Base-by-base conservation (phyloP, 2,329 filamentous ascomycete species). In the Ophiostoma fasciatum region DNA sequence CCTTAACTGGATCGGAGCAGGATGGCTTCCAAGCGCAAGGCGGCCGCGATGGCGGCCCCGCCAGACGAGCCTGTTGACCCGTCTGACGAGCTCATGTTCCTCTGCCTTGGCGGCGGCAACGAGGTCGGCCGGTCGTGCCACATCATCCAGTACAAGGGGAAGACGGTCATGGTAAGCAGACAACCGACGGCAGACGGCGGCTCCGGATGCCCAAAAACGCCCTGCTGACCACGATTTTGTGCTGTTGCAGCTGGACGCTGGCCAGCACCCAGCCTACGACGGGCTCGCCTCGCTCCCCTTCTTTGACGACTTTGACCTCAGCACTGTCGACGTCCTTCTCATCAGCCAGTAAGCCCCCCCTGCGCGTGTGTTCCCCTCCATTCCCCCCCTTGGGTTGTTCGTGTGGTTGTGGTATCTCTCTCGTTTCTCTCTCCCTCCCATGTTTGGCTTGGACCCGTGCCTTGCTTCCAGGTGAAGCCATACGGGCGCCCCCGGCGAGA, bases 61-160 rank as follows among this genome's bases (percentile, higher is more conserved):
- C 70, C 77, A 28, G 84, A 94, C 39, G 85, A 94, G 50, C 83
- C 85, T 1, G 79, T 93, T 40, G 88, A 96, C 50, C 85, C 90
- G 5, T 74, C 85, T 1, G 90, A 98, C 53, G 85, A 96, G 64
- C 72, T 98, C 40, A 82, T 85, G 62, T 98, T 98, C 51, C 71
- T 94, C 37, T 92, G 84, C 50, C 64, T 98, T 26, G 90, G 90
- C 42, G 90, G 90, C 42, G 90, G 90, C 47, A 96, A 94, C 57
- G 90, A 98, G 60, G 90, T 98, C 43, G 90, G 90, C 36, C 72
- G 90, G 46, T 96, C 90, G 46, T 96, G 90, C 58, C 90, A 98
- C 55, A 94, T 98, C 49, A 77, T 98, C 41, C 85, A 96, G 53
- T 98, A 98, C 71, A 98, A 96, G 61, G 90, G 90, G 43, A 98